phyloP scores from a whole-genome alignment of 2,329 filamentous ascomycete species.

The Pseudogymnoascus destructans region DNA sequence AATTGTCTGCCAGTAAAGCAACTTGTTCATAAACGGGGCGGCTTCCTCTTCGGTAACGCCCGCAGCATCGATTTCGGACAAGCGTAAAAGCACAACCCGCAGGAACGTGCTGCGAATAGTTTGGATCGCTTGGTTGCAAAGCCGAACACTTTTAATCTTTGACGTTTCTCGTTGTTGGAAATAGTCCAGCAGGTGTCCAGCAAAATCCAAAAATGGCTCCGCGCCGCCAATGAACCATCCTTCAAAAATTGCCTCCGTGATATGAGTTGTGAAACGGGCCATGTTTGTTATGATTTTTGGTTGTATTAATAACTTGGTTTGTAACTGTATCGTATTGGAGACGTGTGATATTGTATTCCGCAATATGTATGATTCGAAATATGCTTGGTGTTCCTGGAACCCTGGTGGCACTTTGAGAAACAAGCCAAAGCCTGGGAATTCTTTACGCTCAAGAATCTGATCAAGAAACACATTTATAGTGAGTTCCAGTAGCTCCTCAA shows the following conservation, averaged over 20 bases:
- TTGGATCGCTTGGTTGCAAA: conserved; percentile 73
- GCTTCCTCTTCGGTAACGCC: conserved; percentile 47
- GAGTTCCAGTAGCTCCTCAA: conserved; percentile 66
- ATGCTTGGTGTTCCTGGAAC: conserved; percentile 87
- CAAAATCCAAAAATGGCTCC: conserved; percentile 71
- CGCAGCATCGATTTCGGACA: conserved; percentile 69
- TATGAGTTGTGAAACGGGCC: conserved; percentile 63
- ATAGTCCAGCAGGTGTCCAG: conserved; percentile 75
- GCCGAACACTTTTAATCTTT: conserved; percentile 70
- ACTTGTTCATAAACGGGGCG: conserved; percentile 63
- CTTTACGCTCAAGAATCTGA: conserved; percentile 73
- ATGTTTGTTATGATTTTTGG: conserved; percentile 79
- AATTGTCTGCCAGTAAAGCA: conserved; percentile 93
- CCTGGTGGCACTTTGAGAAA: conserved; percentile 83
- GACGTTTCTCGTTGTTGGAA: conserved; percentile 75
- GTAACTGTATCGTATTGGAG: conserved; percentile 53
- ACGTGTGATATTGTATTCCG: conserved; percentile 61
- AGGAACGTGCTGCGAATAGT: conserved; percentile 67
- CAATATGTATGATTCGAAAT: conserved; percentile 84
- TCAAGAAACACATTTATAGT: conserved; percentile 72
- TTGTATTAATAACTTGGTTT: conserved; percentile 62
- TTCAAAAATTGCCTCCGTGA: conserved; percentile 85
- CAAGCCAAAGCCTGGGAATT: conserved; percentile 77
- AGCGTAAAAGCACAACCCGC: conserved; percentile 61
- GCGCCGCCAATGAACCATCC: conserved; percentile 92